Evolutionary conservation across 2,329 filamentous ascomycete genomes (phyloP).

Genomic region (Incumbomyces lentus): DNA sequence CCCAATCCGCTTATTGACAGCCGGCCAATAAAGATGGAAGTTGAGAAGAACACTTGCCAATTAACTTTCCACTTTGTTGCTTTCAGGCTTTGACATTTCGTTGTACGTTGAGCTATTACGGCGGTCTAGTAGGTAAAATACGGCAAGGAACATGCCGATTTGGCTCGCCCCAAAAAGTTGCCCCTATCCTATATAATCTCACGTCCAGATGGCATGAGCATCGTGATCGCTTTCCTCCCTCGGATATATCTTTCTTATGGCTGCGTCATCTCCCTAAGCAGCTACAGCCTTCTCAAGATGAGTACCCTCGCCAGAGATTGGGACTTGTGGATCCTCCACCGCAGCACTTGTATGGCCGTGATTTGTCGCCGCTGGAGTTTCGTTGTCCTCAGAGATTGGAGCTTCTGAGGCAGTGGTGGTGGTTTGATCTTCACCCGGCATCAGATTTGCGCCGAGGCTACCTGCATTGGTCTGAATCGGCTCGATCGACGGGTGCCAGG

Average conservation of each 20-base stretch:
- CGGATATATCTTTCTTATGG: background rate
- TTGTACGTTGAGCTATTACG: too few relatives aligned
- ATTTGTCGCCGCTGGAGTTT: background rate
- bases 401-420: conserved; percentile 11
- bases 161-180: too few relatives aligned
- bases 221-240: background rate
- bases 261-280: conserved; percentile 13
- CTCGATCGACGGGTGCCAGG: conserved; percentile 54
- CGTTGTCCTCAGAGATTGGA: background rate
- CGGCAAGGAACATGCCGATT: too few relatives aligned
- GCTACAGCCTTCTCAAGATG: conserved; percentile 17
- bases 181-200: background rate
- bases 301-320: conserved; percentile 12
- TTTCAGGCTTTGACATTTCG: too few relatives aligned
- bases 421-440: conserved; percentile 23
- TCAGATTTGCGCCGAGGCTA: conserved; percentile 34
- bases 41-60: too few relatives aligned
- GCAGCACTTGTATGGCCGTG: background rate
- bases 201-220: conserved; percentile 1
- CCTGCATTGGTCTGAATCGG: conserved; percentile 43
- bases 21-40: too few relatives aligned
- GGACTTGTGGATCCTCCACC: background rate
- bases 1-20: too few relatives aligned
- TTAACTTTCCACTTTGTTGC: too few relatives aligned
- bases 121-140: too few relatives aligned